Evolutionary conservation across 2,329 filamentous ascomycete species (phyloP), one percentile per base, ranked within the genome.

Genomic region (Neoarthrinium moseri): DNA sequence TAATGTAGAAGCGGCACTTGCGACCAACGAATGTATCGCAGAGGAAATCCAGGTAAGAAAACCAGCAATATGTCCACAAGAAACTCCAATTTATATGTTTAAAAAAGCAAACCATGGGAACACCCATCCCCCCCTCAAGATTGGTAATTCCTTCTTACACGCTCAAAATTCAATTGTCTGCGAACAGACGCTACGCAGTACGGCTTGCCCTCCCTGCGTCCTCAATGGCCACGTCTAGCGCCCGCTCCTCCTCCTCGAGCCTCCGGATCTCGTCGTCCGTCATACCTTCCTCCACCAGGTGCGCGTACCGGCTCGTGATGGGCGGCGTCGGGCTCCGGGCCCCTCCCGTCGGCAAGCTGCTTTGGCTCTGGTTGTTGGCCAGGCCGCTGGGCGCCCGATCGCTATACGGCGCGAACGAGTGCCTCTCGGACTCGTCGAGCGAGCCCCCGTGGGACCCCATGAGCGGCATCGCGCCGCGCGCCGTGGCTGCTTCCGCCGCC

Each of bases 241-340:
- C 71, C 49, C 74, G 60, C 62, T 83, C 80, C 56, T 83, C 79
- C 50, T 81, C 78, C 55, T 80, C 78, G 33, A 83, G 52, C 51
- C 74, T 60, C 42, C 71, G 66, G 38, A 82, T 77, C 57, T 83
- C 77, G 0, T 75, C 78, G 7, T 68, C 66, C 38, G 78, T 81
- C 78, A 83, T 83, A 40, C 77, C 75, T n/a, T 81, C 78, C 55
- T 83, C 78, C 4, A 81, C 73, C 26, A 83, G 61, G 49, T 80
- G 77, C 15, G 73, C 71, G 36, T 78, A 74, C 22, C 64, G 65
- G 17, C 62, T 56, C 6, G 64, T 56, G 36, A 67, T 60, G 22
- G 58, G 56, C 52, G 58, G 55, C 35, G 58, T 42, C 33, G 56
- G 36, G 26, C 36, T 45, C 27, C 43, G 17, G 15, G 46, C 36